Evolutionary conservation across 1,139 yeast genomes (phyloP).

Genomic region (Protomyces pachydermus): DNA sequence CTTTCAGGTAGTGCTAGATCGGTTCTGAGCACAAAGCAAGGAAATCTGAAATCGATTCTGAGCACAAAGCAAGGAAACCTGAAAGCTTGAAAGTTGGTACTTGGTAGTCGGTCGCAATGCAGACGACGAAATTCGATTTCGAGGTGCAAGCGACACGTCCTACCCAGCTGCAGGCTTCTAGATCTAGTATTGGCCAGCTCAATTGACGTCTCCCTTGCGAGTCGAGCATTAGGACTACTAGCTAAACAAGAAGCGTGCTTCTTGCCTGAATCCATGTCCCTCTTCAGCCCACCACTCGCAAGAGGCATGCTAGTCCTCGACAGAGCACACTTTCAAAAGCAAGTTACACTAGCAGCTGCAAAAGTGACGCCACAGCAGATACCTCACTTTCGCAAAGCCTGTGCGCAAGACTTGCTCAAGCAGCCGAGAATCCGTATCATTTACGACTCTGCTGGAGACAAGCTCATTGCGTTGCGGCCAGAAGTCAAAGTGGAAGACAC

Average conservation of each 20-base stretch:
- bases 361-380: conserved; percentile 18
- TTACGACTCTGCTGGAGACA: not conserved
- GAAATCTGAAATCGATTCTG: no score
- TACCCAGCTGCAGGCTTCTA: no score
- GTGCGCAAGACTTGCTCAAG: conserved; percentile 19
- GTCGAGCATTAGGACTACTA: no score
- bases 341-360: conserved; percentile 20
- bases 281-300: conserved; percentile 57
- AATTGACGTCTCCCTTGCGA: no score
- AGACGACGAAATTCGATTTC: no score
- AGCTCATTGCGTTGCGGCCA: conserved; percentile 21
- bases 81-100: no score
- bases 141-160: no score
- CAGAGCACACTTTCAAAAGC: conserved; percentile 15
- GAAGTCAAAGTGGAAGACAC: conserved; percentile 17
- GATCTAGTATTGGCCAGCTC: no score
- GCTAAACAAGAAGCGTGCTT: not conserved
- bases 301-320: conserved; percentile 51
- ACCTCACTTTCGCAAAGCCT: conserved; percentile 21
- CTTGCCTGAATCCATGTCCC: not conserved
- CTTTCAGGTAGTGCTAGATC: no score
- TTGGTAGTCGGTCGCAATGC: no score
- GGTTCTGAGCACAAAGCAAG: no score
- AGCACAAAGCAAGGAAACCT: no score
- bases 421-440: conserved; percentile 14